Base-by-base conservation (phyloP, 176 grass and related monocot genomes). In the Oryza coarctata region DNA sequence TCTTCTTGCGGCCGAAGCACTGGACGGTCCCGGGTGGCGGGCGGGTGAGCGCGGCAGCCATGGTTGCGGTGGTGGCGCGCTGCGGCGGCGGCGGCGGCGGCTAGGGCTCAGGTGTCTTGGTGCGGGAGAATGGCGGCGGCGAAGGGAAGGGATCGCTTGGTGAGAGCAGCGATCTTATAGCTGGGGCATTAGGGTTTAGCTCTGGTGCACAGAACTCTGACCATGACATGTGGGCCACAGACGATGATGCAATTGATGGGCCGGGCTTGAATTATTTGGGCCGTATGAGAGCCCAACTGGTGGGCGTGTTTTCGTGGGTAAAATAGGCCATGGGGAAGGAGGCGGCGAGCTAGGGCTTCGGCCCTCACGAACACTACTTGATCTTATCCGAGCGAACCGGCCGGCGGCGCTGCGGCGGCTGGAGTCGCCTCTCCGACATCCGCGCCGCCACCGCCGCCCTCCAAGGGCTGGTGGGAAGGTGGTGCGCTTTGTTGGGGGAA, bases 1-100 rank as follows among this genome's bases (percentile, higher is more conserved):
- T 95, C 82, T 95, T 95, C 90, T 95, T 95, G n/a, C 93, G 85
- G 1, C 93, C 93, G 49, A 95, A 95, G 70, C 93, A 95, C 82
- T 95, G 93, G 0, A 95, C 93, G 3, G 90, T 92, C 66, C 87
- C 87, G 5, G 84, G 10, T 1, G 52, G 6, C 22, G 68, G 90
- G 65, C 87, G 89, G 68, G 64, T 69, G 4, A 86, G 68, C 0
- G 23, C 75, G 12, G 87, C 7, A 1, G 87, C 29, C 84, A 84
- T 89, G 74, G 82, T 4, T 9, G 43, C 43, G n/a, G 52, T 47
- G 44, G 44, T 47, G 44, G 50, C 3, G 85, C 44, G 85, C 49
- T 5, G 83, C 13, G 12, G 68, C 41, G 6, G 73, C 31, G 73
- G 70, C 18, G 72, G 32, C 1, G 32, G 32, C 32, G 76, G 76